These are phyloP conservation scores for Myxozyma nipponensis DNA, from an alignment of 805 yeast genomes.

Conservation along the genomic window DNA sequence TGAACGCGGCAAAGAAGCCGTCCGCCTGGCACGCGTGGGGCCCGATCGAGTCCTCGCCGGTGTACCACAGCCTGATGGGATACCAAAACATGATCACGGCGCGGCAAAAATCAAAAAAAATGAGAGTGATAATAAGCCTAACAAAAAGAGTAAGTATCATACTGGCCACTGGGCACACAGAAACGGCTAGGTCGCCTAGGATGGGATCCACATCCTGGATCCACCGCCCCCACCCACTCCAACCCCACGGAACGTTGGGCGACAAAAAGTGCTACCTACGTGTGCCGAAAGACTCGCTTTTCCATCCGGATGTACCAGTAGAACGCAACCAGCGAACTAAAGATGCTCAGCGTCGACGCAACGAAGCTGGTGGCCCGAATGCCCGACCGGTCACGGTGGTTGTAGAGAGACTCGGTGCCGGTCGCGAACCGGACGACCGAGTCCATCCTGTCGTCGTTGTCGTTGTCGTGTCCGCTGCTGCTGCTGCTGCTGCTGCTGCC, in stretches of 20 bases:
- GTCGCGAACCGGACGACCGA: neutral
- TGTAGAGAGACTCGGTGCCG: slow-evolving; percentile 2
- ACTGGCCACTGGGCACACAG: neutral
- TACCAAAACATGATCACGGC: slow-evolving; percentile 64
- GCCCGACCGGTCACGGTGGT: slow-evolving; percentile 9
- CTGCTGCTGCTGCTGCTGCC: neutral
- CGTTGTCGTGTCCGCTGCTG: no score
- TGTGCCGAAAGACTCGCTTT: slow-evolving; percentile 32
- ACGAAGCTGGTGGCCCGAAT: slow-evolving; percentile 17
- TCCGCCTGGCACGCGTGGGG: slow-evolving; percentile 23
- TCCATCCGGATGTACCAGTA: slow-evolving; percentile 45
- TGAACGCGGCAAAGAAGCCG: slow-evolving; percentile 24
- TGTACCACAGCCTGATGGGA: slow-evolving; percentile 42
- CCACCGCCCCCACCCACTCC: no score
- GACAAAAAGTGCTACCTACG: slow-evolving; percentile 34
- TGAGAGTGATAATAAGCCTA: slow-evolving; percentile 60
- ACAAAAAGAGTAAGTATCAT: no score
- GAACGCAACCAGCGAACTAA: slow-evolving; percentile 56
- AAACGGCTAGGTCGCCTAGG: neutral
- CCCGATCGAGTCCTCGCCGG: slow-evolving; percentile 22
- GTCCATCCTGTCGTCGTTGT: slow-evolving; percentile 1
- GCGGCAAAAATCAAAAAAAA: slow-evolving; percentile 72
- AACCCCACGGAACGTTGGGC: no score
- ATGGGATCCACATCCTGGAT: slow-evolving; percentile 52
- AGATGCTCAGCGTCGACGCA: slow-evolving; percentile 48